Base-by-base conservation (phyloP, 208 protist genomes). In the Wallacemonas sp. region DNA sequence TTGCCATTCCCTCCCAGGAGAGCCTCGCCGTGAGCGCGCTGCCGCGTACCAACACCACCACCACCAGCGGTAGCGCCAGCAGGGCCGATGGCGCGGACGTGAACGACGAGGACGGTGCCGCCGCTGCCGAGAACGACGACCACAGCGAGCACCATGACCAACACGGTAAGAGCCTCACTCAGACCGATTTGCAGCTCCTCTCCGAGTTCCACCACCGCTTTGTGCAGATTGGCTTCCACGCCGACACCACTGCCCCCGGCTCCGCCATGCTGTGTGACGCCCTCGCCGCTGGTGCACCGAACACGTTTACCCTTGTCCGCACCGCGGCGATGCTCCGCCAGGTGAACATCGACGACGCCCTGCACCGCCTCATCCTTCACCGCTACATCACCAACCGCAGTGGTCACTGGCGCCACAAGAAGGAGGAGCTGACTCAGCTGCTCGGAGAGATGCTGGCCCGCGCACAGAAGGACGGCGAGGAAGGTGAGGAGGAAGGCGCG, bases 351-450 rank as follows among this genome's bases (percentile, higher is more conserved):
- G 52, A 59, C n/a, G 50, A 62, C 16, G 52, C 16, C 33, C 39
- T 59, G 52, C 52, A 29, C 18, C 52, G 52, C 32, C 52, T 65
- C 25, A 71, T 93, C 55, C 49, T 86, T 59, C 85, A 93, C 66
- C 78, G 84, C 20, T 96, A 96, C 75, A 81, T 96, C 45, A 68
- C 81, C 29, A 96, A 96, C 70, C 87, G 90, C 39, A 91, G 77
- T 44, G 90, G 90, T 14, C 82, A 87, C 62, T 92, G 87, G 87
- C 65, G 61, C 16, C 39, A 67, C 28, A 74, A 81, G 20, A 87
- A 84, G 67, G 55, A 45, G 10, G 66, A 77, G 48, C 67, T 93
- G 23, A 36, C 80, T 1, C 61, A 74, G 38, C 22, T 79, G 28
- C 72, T 95, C n/a, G 44, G 74, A 3, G 52, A 52, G 1, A 33